Percentiles rank a stretch among this genome's conserved stretches.
phyloP scores from a whole-genome alignment of 2,329 filamentous ascomycete genomes.

The Chrysoporthe deuterocubensis region DNA sequence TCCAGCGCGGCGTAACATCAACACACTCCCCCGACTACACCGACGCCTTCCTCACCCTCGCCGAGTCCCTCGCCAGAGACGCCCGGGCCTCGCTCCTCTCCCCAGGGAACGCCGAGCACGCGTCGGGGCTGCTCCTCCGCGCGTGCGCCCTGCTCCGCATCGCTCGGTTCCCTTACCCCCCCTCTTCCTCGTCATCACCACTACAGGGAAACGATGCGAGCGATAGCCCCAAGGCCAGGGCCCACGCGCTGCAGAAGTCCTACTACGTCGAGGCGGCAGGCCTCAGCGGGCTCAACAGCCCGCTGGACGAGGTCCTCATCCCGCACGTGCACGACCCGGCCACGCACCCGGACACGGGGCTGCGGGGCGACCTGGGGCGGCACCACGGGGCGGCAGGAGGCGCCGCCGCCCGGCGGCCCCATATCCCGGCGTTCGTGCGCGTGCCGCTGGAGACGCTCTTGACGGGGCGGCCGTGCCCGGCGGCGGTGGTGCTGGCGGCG shows the following conservation, averaged over 20 bases:
- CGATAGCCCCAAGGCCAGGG: constrained; percentile 56
- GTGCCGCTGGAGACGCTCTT: constrained; percentile 48
- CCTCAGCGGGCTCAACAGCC: constrained; percentile 50
- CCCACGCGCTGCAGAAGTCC: constrained; percentile 69
- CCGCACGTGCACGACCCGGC: constrained; percentile 51
- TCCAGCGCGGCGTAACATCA: constrained; percentile 65
- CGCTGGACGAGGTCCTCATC: constrained; percentile 65
- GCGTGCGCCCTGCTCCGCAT: constrained; percentile 75
- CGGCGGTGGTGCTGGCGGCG: constrained; percentile 62
- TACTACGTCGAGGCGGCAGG: constrained; percentile 62
- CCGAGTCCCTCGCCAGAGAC: constrained; percentile 56
- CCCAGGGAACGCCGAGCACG: constrained; percentile 53
- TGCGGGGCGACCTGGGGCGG: not conserved
- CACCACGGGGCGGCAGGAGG: not conserved
- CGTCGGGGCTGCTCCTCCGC: constrained; percentile 63
- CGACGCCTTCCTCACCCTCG: constrained; percentile 62
- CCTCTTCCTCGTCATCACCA: constrained; percentile 35
- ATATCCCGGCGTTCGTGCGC: constrained; percentile 69
- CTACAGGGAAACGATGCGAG: constrained; percentile 37
- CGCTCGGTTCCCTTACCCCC: constrained; percentile 62
- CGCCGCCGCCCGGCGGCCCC: not conserved
- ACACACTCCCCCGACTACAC: constrained; percentile 70
- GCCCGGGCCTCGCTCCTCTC: constrained; percentile 54
- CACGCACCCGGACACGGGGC: not conserved
- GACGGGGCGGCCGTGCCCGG: constrained; percentile 41